phyloP scores from a whole-genome alignment of 169 alveolate genomes.

The Cryptosporidium meleagridis region DNA sequence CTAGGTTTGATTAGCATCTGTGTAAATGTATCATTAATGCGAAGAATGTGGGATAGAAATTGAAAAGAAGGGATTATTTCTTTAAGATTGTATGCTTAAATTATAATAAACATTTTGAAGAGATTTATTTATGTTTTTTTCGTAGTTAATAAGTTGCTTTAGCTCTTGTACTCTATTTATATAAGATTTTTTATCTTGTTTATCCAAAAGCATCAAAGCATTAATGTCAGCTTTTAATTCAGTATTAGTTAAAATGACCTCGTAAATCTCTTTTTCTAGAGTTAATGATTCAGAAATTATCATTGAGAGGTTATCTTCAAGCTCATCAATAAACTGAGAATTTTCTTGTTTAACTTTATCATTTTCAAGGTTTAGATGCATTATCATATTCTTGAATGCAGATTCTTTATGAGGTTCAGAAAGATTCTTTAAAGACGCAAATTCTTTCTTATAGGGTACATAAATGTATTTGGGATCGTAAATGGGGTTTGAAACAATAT shows the following conservation, averaged over 20 bases:
- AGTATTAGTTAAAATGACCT: conserved; percentile 27
- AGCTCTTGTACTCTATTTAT: conserved; percentile 61
- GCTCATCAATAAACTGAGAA: conserved; percentile 56
- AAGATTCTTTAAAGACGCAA: conserved; percentile 35
- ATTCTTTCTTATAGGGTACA: conserved; percentile 75
- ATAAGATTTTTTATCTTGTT: conserved; percentile 67
- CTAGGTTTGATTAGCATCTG: too few relatives aligned
- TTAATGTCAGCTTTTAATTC: conserved; percentile 59
- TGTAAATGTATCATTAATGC: neutral
- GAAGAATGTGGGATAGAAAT: neutral
- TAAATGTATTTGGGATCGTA: conserved; percentile 68
- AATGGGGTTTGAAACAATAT: neutral
- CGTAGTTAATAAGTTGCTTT: conserved; percentile 70
- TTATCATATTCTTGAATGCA: conserved; percentile 57
- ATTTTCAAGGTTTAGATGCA: conserved; percentile 41
- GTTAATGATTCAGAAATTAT: conserved; percentile 1
- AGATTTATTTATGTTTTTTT: conserved; percentile 74
- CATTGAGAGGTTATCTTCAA: conserved; percentile 47
- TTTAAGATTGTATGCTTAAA: neutral
- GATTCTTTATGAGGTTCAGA: conserved; percentile 67
- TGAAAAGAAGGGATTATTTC: neutral
- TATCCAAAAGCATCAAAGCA: conserved; percentile 48
- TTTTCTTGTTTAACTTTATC: conserved; percentile 43
- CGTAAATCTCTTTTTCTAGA: conserved; percentile 67
- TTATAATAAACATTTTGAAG: conserved; percentile 75